A percentile compares a stretch with the other conserved stretches of the same genome.
phyloP scores from a whole-genome alignment of 1,139 yeast species.

The Pneumocystis canis region DNA sequence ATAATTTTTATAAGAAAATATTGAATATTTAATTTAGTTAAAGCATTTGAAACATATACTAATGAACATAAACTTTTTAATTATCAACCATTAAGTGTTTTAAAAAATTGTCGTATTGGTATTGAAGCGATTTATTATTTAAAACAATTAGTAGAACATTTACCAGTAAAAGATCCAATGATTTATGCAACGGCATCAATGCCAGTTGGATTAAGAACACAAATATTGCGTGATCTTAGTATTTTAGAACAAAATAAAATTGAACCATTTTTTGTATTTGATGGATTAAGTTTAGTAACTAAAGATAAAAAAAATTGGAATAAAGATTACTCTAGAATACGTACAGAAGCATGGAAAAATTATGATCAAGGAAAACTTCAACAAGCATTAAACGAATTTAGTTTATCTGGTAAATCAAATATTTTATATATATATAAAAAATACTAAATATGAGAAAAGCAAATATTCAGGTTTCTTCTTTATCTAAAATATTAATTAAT shows the following conservation, averaged over 20 bases:
- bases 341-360: conserved; percentile 27
- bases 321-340: conserved; percentile 13
- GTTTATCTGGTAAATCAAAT: not conserved
- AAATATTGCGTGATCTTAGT: not conserved
- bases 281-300: not conserved
- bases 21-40: not conserved
- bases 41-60: not conserved
- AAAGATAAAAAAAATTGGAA: not conserved
- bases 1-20: not conserved
- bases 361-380: conserved; percentile 24
- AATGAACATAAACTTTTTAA: not conserved
- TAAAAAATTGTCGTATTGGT: not conserved
- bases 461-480: conserved; percentile 10
- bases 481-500: conserved; percentile 10
- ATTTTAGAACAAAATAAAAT: not conserved
- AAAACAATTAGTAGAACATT: not conserved
- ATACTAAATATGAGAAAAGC: conserved; percentile 16
- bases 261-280: not conserved
- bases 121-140: not conserved
- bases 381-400: conserved; percentile 21
- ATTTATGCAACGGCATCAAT: not conserved
- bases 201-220: not conserved
- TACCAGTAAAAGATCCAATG: not conserved
- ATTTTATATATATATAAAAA: conserved; percentile 3
- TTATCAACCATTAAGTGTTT: not conserved